phyloP scores from a whole-genome alignment of 805 yeast species.

The Allodekkera sacchari region DNA sequence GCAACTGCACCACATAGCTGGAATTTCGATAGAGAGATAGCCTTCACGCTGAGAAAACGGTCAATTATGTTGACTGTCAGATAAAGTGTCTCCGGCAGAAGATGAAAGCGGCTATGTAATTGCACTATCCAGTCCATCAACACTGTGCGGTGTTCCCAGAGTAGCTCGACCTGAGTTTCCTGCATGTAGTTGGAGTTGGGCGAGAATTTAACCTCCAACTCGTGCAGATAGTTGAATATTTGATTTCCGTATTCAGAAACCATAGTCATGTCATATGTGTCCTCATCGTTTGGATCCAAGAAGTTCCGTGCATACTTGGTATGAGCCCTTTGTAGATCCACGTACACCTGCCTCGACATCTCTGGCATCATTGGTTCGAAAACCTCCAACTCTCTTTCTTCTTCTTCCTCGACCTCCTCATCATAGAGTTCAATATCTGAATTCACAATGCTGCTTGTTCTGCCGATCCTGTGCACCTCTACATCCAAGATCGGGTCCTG shows the following conservation, averaged over 20 bases:
- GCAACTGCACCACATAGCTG: conserved; percentile 94
- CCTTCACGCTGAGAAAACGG: conserved; percentile 62
- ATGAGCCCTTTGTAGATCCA: conserved; percentile 44
- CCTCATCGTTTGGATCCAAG: conserved; percentile 73
- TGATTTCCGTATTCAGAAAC: conserved; percentile 87
- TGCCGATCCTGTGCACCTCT: no score
- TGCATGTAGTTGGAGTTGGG: conserved; percentile 74
- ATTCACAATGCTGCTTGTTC: no score
- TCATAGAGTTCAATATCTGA: no score
- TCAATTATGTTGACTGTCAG: conserved; percentile 81
- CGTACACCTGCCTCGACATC: conserved; percentile 38
- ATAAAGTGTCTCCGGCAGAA: conserved; percentile 78
- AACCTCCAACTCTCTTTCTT: conserved; percentile 5
- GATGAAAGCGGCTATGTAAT: conserved; percentile 72
- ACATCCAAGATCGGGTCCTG: no score
- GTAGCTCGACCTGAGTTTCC: conserved; percentile 63
- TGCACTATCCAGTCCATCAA: conserved; percentile 88
- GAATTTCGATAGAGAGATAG: conserved; percentile 73
- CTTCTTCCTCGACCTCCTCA: conserved; percentile 2
- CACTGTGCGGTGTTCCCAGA: conserved; percentile 68
- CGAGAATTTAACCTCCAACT: conserved; percentile 59
- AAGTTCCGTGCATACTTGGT: conserved; percentile 39
- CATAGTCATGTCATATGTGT: conserved; percentile 80
- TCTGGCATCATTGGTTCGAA: conserved; percentile 52
- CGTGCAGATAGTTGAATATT: conserved; percentile 72